These are phyloP conservation scores for Fomitopsis pinicola DNA, from an alignment of 1,284 basidiomycete species.

Conservation along the genomic window DNA sequence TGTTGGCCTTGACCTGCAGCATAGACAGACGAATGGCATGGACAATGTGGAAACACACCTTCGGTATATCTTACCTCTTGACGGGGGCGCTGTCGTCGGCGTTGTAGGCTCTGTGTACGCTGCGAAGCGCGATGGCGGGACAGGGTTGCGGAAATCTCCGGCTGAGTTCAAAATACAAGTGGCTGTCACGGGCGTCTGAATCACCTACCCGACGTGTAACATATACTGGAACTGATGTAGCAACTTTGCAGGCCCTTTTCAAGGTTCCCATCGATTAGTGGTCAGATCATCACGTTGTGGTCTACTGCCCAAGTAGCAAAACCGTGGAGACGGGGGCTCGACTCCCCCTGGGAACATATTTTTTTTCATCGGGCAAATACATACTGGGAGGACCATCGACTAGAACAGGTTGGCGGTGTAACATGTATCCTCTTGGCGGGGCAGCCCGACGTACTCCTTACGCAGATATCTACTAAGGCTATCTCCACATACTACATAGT, in stretches of 20 bases:
- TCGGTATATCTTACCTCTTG: not conserved
- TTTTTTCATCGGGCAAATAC: not conserved
- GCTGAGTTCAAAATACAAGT: not conserved
- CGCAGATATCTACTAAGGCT: not conserved
- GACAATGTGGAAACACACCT: not conserved
- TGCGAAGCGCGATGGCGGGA: not conserved
- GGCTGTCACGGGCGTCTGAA: not conserved
- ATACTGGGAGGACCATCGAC: no score
- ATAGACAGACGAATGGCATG: not conserved
- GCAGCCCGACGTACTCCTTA: not conserved
- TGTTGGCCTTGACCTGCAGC: not conserved
- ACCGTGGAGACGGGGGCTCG: conserved; percentile 2
- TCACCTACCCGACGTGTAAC: not conserved
- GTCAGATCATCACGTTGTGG: conserved; percentile 2
- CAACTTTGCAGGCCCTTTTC: not conserved
- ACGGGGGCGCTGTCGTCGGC: not conserved
- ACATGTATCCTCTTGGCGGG: no score
- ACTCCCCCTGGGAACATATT: not conserved
- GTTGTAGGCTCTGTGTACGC: not conserved
- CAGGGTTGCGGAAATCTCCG: not conserved
- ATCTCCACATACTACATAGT: no score
- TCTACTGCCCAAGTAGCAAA: not conserved
- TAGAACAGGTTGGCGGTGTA: not conserved
- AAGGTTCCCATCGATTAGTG: conserved; percentile 1
- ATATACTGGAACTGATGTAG: not conserved